Evolutionary conservation across 2,329 filamentous ascomycete genomes (phyloP).

Genomic region (Byssoonygena ceratinophila): DNA sequence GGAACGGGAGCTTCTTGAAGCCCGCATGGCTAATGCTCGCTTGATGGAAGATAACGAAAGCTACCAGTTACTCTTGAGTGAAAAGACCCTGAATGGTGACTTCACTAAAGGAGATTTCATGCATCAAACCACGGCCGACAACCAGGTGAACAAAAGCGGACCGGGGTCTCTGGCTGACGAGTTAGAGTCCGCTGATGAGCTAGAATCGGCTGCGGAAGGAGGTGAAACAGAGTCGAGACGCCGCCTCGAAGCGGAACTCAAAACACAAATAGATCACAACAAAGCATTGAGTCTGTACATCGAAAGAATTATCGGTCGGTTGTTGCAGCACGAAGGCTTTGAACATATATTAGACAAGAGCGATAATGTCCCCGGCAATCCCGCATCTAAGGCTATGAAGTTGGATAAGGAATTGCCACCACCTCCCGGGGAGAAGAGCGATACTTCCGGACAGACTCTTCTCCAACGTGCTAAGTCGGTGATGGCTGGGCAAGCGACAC

Average conservation of each 20-base stretch:
- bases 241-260: constrained; percentile 66
- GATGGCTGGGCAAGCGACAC: constrained; percentile 35
- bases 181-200: constrained; percentile 83
- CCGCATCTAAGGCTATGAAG: constrained; percentile 27
- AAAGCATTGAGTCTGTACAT: constrained; percentile 96
- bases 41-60: constrained; percentile 98
- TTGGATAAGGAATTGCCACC: constrained; percentile 74
- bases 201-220: constrained; percentile 57
- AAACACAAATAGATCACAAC: constrained; percentile 79
- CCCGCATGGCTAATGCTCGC: constrained; percentile 87
- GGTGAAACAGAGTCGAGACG: constrained; percentile 50
- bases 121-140: constrained; percentile 42
- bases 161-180: constrained; percentile 69
- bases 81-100: constrained; percentile 91
- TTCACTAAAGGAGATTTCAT: constrained; percentile 75
- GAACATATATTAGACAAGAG: constrained; percentile 85
- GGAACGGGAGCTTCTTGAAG: constrained; percentile 81
- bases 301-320: constrained; percentile 95
- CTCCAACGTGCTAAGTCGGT: constrained; percentile 53
- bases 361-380: constrained; percentile 35
- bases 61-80: constrained; percentile 86
- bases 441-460: constrained; percentile 38
- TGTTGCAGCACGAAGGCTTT: constrained; percentile 88
- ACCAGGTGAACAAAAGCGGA: constrained; percentile 27
- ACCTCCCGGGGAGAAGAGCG: constrained; percentile 51